A percentile compares a stretch with the other conserved stretches of the same genome.
These are phyloP conservation scores for Teunomyces panamensis DNA, from an alignment of 805 yeast species.

Conservation along the genomic window DNA sequence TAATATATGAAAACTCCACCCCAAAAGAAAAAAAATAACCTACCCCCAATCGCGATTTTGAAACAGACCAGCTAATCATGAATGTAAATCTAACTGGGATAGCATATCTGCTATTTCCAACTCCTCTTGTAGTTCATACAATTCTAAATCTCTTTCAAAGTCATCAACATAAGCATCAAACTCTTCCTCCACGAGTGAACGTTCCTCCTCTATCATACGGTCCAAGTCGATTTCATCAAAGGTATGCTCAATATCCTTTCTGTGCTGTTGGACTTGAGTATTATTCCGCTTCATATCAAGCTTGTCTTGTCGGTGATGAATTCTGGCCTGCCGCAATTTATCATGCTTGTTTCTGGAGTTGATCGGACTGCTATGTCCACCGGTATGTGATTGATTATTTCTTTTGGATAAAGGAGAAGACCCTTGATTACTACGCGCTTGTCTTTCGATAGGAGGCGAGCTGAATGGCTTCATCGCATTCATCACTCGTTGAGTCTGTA, in stretches of 20 bases:
- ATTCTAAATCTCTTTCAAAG: constrained; percentile 19
- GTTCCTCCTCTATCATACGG: constrained; percentile 23
- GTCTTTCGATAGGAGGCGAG: not conserved
- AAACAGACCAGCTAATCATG: not conserved
- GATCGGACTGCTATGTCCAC: constrained; percentile 9
- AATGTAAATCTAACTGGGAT: constrained; percentile 1
- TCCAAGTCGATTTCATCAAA: constrained; percentile 16
- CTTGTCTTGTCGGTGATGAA: constrained; percentile 21
- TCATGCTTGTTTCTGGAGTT: constrained; percentile 21
- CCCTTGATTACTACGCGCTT: too few species aligned
- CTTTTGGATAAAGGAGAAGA: constrained; percentile 2
- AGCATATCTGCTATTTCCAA: constrained; percentile 13
- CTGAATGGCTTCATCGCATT: constrained; percentile 13
- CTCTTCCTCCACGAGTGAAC: constrained; percentile 7
- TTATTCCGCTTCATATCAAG: constrained; percentile 6
- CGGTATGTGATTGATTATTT: not conserved
- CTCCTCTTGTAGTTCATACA: constrained; percentile 10
- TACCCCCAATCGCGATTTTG: not conserved
- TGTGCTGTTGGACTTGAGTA: constrained; percentile 4
- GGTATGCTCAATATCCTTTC: constrained; percentile 8
- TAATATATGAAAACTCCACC: not conserved
- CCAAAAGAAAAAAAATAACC: not conserved
- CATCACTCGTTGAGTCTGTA: constrained; percentile 16
- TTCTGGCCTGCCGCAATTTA: constrained; percentile 22
- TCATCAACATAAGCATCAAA: constrained; percentile 11